These are phyloP conservation scores for Plasmodium knowlesi DNA, from an alignment of 169 alveolate genomes.

Conservation along the genomic window DNA sequence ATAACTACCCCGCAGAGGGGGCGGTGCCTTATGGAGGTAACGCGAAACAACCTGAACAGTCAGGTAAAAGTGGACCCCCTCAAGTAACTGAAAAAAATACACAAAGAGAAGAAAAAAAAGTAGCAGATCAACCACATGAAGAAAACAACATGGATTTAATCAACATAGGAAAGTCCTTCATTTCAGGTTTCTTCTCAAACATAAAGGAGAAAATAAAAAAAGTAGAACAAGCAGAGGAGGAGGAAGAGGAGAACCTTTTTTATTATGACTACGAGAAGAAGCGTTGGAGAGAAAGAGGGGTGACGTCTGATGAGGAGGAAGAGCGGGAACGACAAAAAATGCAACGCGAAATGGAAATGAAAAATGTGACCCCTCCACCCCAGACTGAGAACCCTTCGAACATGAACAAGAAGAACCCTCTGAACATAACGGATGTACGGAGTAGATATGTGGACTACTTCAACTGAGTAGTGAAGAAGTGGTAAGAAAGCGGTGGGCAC, in stretches of 20 bases:
- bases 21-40: no score
- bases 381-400: not conserved
- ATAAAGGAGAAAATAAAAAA: constrained; percentile 59
- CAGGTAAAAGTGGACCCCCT: not conserved
- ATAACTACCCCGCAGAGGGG: no score
- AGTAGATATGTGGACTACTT: constrained; percentile 70
- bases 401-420: constrained; percentile 11
- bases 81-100: not conserved
- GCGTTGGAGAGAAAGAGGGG: constrained; percentile 75
- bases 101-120: not conserved
- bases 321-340: constrained; percentile 50
- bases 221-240: constrained; percentile 22
- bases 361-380: constrained; percentile 61
- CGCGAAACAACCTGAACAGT: no score
- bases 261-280: constrained; percentile 73
- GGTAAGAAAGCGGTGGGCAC: not conserved
- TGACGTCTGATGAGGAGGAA: constrained; percentile 69
- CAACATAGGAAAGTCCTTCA: constrained; percentile 51
- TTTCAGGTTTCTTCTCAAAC: constrained; percentile 58
- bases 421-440: constrained; percentile 52
- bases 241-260: constrained; percentile 69
- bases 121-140: not conserved
- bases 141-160: constrained; percentile 52
- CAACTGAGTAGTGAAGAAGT: constrained; percentile 12
- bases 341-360: constrained; percentile 51